Evolutionary conservation across 2,329 filamentous ascomycete genomes (phyloP).

Genomic region (Aspergillus cejpii): DNA sequence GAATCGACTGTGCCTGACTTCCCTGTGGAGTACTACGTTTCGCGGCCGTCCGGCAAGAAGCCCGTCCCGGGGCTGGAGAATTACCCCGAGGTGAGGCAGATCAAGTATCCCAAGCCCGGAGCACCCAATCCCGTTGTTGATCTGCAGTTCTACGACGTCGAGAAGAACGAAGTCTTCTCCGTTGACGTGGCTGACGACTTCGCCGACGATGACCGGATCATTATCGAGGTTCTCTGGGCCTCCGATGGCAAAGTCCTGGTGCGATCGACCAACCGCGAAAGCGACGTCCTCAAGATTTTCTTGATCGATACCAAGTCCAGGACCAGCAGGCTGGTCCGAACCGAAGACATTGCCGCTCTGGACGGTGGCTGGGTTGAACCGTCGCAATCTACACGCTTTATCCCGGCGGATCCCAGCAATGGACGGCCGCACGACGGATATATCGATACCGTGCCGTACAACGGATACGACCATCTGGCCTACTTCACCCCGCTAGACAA

Average conservation of each 20-base stretch:
- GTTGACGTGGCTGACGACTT: conserved; percentile 75
- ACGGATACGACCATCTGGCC: conserved; percentile 82
- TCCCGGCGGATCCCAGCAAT: conserved; percentile 73
- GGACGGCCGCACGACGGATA: conserved; percentile 80
- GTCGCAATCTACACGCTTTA: conserved; percentile 73
- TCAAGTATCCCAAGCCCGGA: conserved; percentile 97
- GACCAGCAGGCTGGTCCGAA: conserved; percentile 70
- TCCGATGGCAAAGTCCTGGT: conserved; percentile 72
- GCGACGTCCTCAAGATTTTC: conserved; percentile 80
- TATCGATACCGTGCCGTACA: conserved; percentile 79
- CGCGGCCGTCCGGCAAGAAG: conserved; percentile 67
- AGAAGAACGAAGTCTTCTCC: conserved; percentile 67
- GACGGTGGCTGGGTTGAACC: conserved; percentile 98
- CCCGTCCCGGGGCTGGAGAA: conserved; percentile 68
- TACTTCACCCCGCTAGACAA: conserved; percentile 89
- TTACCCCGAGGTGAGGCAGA: conserved; percentile 82
- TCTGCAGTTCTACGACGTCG: conserved; percentile 80
- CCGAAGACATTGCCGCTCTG: conserved; percentile 70
- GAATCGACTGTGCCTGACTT: conserved; percentile 88
- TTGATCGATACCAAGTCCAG: conserved; percentile 71
- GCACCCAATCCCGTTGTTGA: conserved; percentile 87
- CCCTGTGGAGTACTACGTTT: conserved; percentile 87
- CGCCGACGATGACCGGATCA: conserved; percentile 71
- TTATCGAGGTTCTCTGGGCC: conserved; percentile 90
- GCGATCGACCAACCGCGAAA: conserved; percentile 89